phyloP scores from a whole-genome alignment of 2,329 filamentous ascomycete genomes.

The Penicillium verrucosum region DNA sequence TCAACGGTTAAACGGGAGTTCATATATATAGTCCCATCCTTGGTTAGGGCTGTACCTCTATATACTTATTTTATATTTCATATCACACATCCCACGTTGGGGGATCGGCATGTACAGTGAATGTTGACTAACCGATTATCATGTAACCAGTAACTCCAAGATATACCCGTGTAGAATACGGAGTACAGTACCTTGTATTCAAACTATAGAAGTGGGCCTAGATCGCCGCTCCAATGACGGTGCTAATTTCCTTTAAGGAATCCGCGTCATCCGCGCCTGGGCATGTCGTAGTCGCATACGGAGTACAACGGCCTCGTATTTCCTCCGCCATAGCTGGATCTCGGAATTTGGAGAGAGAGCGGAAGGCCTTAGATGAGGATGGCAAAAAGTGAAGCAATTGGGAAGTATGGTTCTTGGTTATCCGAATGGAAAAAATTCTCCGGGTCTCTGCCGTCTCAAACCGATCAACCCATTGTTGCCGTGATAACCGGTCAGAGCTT shows the following conservation, averaged over 20 bases:
- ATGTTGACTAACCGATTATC: conserved; percentile 3
- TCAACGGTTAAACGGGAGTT: neutral
- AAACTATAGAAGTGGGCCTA: conserved; percentile 20
- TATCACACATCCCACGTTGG: neutral
- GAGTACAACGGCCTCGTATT: neutral
- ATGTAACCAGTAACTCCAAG: neutral
- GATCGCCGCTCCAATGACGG: conserved; percentile 26
- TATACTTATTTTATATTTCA: too few species aligned
- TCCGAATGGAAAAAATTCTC: conserved; percentile 3
- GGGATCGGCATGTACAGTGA: conserved; percentile 11
- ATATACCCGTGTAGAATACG: conserved; percentile 5
- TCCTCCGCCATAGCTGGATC: neutral
- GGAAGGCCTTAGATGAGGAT: neutral
- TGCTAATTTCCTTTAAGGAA: conserved; percentile 21
- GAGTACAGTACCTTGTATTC: conserved; percentile 11
- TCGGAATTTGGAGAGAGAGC: neutral
- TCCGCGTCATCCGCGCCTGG: conserved; percentile 22
- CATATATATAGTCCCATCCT: neutral
- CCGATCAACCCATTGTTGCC: conserved; percentile 17
- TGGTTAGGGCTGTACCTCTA: too few species aligned
- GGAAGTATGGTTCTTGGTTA: conserved; percentile 1
- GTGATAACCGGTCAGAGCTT: conserved; percentile 23
- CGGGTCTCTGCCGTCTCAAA: conserved; percentile 12
- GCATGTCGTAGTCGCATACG: neutral
- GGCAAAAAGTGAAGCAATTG: conserved; percentile 4